Evolutionary conservation across 208 protist species (phyloP), one percentile per base, ranked within the genome.

Genomic region (Phytomonas francai): DNA sequence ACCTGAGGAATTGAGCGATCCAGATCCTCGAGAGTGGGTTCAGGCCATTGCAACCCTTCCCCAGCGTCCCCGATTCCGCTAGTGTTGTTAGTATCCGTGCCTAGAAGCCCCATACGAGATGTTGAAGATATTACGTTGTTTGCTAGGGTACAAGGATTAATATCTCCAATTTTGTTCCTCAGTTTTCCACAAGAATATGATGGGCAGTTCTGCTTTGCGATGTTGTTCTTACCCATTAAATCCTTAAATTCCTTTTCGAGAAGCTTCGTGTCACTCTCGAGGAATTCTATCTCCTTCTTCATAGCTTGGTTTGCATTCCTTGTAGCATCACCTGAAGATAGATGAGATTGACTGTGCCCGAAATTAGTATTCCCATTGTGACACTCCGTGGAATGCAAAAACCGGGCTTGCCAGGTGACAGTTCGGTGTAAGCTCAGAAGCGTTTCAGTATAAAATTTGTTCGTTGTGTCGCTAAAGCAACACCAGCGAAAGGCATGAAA

Each of bases 1-100:
- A 92, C 87, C 67, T 92, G 87, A 12, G 87, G 87, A 54, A 92
- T 89, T 25, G 83, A 89, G 36, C 83, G 80, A 66, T 92, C 83
- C 27, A 92, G 75, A 68, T 92, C 87, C 4, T 67, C 70, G 30
- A 92, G 65, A 27, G 87, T 83, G 33, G 87, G 87, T 76, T 92
- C 83, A 30, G 74, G 69, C 78, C 83, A 89, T 34, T 80, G 74
- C 2, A 59, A 54, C 12, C 30, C 62, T 4, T 27, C 56, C 5
- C 64, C 67, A 27, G 0, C 57, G 29, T 59, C 63, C 22, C 65
- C 64, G 31, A 33, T 32, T 9, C 58, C 61, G 28, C 27, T 64
- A 14, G 6, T 27, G 29, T n/a, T 59, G 30, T 57, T 59, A 30
- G 33, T 8, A 36, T 36, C 33, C 33, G 3, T 8, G 33, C 8